These are phyloP conservation scores for Davidsoniella australis DNA, from an alignment of 2,329 filamentous ascomycete genomes.

Conservation along the genomic window DNA sequence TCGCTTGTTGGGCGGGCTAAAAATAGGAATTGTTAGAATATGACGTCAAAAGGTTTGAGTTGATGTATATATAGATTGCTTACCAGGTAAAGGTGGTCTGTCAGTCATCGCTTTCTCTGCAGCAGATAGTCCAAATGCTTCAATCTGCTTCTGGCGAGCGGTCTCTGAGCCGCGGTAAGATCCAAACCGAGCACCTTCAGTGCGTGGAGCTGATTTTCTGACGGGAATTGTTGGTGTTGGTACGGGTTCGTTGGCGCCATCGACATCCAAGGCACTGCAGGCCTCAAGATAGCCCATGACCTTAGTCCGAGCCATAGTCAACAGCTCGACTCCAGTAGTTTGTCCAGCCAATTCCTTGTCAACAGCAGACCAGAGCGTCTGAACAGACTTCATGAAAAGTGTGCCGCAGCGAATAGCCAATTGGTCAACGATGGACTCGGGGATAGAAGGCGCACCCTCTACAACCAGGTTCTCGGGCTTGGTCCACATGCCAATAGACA, in stretches of 20 bases:
- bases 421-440: conserved; percentile 38
- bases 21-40: not conserved
- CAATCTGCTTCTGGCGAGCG: conserved; percentile 10
- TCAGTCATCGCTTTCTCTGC: not conserved
- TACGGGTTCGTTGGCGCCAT: conserved; percentile 22
- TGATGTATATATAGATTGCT: not conserved
- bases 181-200: not conserved
- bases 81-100: conserved; percentile 6
- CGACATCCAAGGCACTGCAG: conserved; percentile 23
- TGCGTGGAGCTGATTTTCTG: not conserved
- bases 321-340: conserved; percentile 30
- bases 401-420: conserved; percentile 54
- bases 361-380: conserved; percentile 53
- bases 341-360: conserved; percentile 39
- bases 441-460: conserved; percentile 18
- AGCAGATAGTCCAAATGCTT: conserved; percentile 7
- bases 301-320: conserved; percentile 32
- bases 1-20: conserved; percentile 6
- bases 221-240: conserved; percentile 22
- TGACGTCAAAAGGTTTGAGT: not conserved
- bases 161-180: conserved; percentile 8
- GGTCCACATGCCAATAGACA: conserved; percentile 63
- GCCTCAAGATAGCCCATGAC: conserved; percentile 42
- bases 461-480: conserved; percentile 39
- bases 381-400: conserved; percentile 58